A percentile compares a stretch with the other conserved stretches of the same genome.
phyloP scores from a whole-genome alignment of 148 eudicot species.

The Beta vulgaris region DNA sequence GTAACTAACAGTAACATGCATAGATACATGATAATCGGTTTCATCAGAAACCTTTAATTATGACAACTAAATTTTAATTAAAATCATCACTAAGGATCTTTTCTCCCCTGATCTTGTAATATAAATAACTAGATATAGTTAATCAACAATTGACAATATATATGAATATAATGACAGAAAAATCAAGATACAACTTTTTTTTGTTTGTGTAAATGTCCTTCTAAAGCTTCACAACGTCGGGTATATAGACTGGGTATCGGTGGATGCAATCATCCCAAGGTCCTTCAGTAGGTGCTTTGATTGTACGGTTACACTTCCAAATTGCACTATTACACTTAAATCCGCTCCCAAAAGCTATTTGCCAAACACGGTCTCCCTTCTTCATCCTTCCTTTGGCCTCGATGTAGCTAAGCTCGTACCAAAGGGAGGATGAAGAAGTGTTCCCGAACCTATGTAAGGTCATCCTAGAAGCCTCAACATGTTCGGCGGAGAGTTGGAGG shows the following conservation, averaged over 20 bases:
- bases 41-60: background rate
- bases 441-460: slow-evolving; percentile 72
- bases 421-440: slow-evolving; percentile 66
- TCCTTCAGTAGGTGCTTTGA: slow-evolving; percentile 39
- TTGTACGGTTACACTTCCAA: slow-evolving; percentile 60
- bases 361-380: slow-evolving; percentile 72
- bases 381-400: slow-evolving; percentile 75
- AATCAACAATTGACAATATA: slow-evolving; percentile 3
- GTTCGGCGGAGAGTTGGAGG: slow-evolving; percentile 53
- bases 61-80: slow-evolving; percentile 5
- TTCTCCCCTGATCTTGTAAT: background rate
- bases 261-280: slow-evolving; percentile 71
- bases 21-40: background rate
- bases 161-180: background rate
- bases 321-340: slow-evolving; percentile 82
- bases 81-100: slow-evolving; percentile 10
- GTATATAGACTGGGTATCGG: slow-evolving; percentile 66
- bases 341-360: slow-evolving; percentile 76
- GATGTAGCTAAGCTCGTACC: slow-evolving; percentile 67
- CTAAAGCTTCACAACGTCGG: slow-evolving; percentile 61
- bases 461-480: slow-evolving; percentile 79
- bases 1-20: background rate
- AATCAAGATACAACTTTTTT: background rate
- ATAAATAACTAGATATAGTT: slow-evolving; percentile 10
- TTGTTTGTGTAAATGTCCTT: background rate